Evolutionary conservation across 805 yeast genomes (phyloP), one percentile per base, ranked within the genome.

Genomic region (Yarrowia osloensis): DNA sequence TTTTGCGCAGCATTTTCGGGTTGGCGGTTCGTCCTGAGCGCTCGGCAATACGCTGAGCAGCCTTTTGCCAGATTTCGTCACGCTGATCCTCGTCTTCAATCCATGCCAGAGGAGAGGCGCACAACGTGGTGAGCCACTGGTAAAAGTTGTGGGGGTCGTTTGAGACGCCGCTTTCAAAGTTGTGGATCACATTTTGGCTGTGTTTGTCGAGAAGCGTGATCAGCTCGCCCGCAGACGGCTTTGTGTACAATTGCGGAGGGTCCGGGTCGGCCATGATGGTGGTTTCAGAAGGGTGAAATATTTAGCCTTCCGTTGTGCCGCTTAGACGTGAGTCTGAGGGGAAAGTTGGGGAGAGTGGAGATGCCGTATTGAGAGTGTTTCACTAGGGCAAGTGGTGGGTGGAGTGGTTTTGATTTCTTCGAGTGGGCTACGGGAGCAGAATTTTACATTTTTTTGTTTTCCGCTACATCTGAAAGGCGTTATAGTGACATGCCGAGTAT

Each of bases 21-120:
- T 85, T 87, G 0, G 97, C 95, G 0, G 93, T 85, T 52, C 96
- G 79, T 2, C 98, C 97, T 71, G 96, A 89, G 68, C 86, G 86
- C 70, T 91, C 95, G 0, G 96, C 84, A 28, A 94, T 81, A 49
- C 97, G 76, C 24, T 80, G 72, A 19, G 96, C 83, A 0, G 95
- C 86, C 63, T 81, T 76, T 33, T 84, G 81, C 69, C 85, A 76
- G 13, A 93, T 79, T 3, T 73, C 63, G 21, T 76, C 78, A 31
- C 70, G 44, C 4, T 22, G 39, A 68, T 73, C 73, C 0, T 76
- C 79, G 2, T 75, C 78, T 1, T 71, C 62, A 1, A 84, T 71
- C 86, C 89, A 84, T 0, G 71, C 69, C 59, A 90, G 71, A 0
- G 76, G 74, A 13, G 71, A 67, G 8, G 73, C 70, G 9, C 76